phyloP scores from a whole-genome alignment of 169 alveolate genomes.

The Plasmodium chabaudi region DNA sequence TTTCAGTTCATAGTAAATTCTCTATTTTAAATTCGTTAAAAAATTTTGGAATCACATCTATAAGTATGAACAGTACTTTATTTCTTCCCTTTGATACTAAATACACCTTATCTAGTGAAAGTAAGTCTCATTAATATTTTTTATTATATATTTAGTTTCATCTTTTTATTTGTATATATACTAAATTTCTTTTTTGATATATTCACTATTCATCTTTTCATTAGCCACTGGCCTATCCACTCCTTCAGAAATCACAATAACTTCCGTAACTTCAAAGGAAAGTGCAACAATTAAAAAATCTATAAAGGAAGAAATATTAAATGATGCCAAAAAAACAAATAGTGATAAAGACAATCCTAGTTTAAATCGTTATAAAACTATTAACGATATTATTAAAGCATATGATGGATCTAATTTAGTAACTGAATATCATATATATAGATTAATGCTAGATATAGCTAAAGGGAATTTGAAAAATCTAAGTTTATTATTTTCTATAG shows the following conservation, averaged over 20 bases:
- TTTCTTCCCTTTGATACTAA: conserved; percentile 1
- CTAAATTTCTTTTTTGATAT: too few species aligned
- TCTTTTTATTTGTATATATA: too few species aligned
- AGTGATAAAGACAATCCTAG: background rate
- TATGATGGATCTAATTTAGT: conserved; percentile 3
- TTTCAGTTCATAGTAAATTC: conserved; percentile 34
- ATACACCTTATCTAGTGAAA: conserved; percentile 18
- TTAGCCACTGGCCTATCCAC: background rate
- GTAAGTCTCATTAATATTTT: background rate
- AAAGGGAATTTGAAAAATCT: conserved; percentile 64
- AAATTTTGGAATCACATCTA: conserved; percentile 34
- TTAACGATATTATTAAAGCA: conserved; percentile 15
- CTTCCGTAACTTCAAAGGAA: conserved; percentile 48
- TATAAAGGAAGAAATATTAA: conserved; percentile 10
- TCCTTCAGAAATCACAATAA: conserved; percentile 11
- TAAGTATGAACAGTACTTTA: background rate
- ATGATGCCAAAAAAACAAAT: background rate
- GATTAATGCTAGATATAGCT: conserved; percentile 24
- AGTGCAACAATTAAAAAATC: conserved; percentile 25
- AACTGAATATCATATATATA: conserved; percentile 33
- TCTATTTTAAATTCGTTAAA: conserved; percentile 19
- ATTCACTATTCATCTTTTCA: too few species aligned
- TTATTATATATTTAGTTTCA: too few species aligned
- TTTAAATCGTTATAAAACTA: conserved; percentile 18
- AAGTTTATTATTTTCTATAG: conserved; percentile 70